These are phyloP conservation scores for Phytophthora multivora DNA, from an alignment of 352 stramenopile species.

Conservation along the genomic window DNA sequence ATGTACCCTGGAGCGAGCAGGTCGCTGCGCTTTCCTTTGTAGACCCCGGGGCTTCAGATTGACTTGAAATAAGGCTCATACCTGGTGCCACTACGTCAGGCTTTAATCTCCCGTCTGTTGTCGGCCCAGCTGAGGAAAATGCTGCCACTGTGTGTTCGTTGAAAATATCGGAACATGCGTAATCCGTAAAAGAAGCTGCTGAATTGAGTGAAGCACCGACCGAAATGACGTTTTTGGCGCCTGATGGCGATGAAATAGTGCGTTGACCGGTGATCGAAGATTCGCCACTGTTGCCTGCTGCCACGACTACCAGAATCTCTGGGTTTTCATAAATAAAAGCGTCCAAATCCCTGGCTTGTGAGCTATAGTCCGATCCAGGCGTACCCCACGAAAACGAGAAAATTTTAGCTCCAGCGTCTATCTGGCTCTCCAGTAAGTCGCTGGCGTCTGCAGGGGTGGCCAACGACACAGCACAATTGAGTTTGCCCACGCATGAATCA, in stretches of 20 bases:
- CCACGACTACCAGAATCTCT: constrained; percentile 85
- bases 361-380: constrained; percentile 75
- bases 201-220: constrained; percentile 79
- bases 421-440: constrained; percentile 71
- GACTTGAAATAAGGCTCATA: constrained; percentile 79
- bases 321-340: constrained; percentile 87
- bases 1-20: constrained; percentile 80
- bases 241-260: constrained; percentile 82
- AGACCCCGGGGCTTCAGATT: constrained; percentile 60
- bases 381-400: constrained; percentile 90
- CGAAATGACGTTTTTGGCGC: constrained; percentile 86
- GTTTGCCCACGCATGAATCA: constrained; percentile 46
- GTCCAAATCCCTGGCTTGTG: constrained; percentile 78
- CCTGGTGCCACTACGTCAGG: constrained; percentile 88
- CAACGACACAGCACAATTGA: constrained; percentile 59
- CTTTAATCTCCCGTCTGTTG: constrained; percentile 84
- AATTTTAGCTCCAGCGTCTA: constrained; percentile 70
- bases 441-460: constrained; percentile 64
- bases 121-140: constrained; percentile 86
- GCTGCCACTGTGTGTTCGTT: constrained; percentile 79
- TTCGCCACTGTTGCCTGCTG: constrained; percentile 90
- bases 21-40: constrained; percentile 57
- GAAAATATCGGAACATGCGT: constrained; percentile 61
- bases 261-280: constrained; percentile 46
- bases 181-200: constrained; percentile 51